Percentiles rank a stretch among this genome's conserved stretches.
Conservation (phyloP, 306 rosid species). For the Dalbergia oliveri region DNA sequence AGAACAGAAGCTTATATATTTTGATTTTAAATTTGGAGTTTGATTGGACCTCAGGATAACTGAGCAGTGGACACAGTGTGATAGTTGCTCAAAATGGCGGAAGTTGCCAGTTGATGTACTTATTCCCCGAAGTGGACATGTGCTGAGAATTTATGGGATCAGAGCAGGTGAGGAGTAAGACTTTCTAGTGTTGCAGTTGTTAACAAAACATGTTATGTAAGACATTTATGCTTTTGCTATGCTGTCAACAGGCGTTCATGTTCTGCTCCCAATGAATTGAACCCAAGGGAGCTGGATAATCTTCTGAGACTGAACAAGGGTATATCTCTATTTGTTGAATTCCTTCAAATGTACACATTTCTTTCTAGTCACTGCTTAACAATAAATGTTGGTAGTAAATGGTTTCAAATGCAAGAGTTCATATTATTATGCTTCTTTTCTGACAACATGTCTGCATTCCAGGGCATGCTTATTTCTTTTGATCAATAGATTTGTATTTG, state of each 20-base stretch:
- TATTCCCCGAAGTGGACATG: slow-evolving; percentile 92
- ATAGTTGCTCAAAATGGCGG: slow-evolving; percentile 92
- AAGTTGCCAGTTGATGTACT: slow-evolving; percentile 85
- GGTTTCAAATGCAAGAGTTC: slow-evolving; percentile 33
- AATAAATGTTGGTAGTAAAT: slow-evolving; percentile 32
- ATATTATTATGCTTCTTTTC: slow-evolving; percentile 25
- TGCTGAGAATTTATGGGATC: slow-evolving; percentile 87
- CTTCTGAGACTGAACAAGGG: slow-evolving; percentile 86
- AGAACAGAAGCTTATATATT: slow-evolving; percentile 27
- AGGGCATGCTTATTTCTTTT: slow-evolving; percentile 17
- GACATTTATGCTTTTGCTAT: slow-evolving; percentile 43
- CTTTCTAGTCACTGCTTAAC: slow-evolving; percentile 17
- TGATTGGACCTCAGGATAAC: slow-evolving; percentile 66
- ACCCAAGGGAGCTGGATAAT: slow-evolving; percentile 81
- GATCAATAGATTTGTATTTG: slow-evolving; percentile 18
- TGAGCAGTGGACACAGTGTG: slow-evolving; percentile 99
- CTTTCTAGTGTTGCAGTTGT: slow-evolving; percentile 23
- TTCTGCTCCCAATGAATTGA: slow-evolving; percentile 84
- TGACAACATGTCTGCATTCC: neutral
- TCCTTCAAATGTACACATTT: slow-evolving; percentile 8
- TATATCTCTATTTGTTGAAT: slow-evolving; percentile 49
- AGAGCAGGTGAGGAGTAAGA: slow-evolving; percentile 64
- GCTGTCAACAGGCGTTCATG: slow-evolving; percentile 78
- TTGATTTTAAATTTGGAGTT: slow-evolving; percentile 47
- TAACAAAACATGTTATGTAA: slow-evolving; percentile 32